Evolutionary conservation across 108 stramenopile species (phyloP), one percentile per base, ranked within the genome.

Genomic region (Pseudonitzschia multiseries): DNA sequence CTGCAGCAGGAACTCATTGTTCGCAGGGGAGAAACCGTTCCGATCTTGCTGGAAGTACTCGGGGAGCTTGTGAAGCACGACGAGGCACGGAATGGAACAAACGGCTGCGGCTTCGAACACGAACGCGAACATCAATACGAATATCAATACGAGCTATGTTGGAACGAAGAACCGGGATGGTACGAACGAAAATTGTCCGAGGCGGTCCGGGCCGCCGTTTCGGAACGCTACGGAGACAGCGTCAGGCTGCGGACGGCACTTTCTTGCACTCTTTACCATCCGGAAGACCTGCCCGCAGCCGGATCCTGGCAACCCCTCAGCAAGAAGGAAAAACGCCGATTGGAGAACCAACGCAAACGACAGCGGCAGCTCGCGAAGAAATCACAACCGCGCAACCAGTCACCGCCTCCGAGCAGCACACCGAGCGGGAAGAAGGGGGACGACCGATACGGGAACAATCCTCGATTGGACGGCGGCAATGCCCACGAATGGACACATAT

Each of bases 251-350:
- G 18, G 24, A 24, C 56, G 59, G 50, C 33, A 56, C 27, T 75
- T 59, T 52, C 71, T 5, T 78, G 72, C 57, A 84, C 87, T 0
- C 74, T 90, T 33, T 83, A 75, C 40, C 89, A 90, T 77, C 87
- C 87, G 8, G 69, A 88, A 40, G 87, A 86, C 69, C 60, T 90
- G 9, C 87, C 89, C 28, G 57, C 26, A 0, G 68, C 75, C 42
- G 44, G 77, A 1, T 70, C 72, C n/a, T 90, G 89, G 89, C 26
- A 57, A 9, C 89, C 87, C 26, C 50, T 29, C 1, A 73, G 71
- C 51, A 44, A 53, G 33, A 27, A 77, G 3, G 73, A 77, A 22
- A 85, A 87, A 83, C 32, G 48, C n/a, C 17, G 41, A 28, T 56
- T 28, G 20, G n/a, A 20, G 17, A 48, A 65, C 44, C 22, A 60